phyloP scores from a whole-genome alignment of 352 stramenopile species.

The Phytopythium kandeliae region DNA sequence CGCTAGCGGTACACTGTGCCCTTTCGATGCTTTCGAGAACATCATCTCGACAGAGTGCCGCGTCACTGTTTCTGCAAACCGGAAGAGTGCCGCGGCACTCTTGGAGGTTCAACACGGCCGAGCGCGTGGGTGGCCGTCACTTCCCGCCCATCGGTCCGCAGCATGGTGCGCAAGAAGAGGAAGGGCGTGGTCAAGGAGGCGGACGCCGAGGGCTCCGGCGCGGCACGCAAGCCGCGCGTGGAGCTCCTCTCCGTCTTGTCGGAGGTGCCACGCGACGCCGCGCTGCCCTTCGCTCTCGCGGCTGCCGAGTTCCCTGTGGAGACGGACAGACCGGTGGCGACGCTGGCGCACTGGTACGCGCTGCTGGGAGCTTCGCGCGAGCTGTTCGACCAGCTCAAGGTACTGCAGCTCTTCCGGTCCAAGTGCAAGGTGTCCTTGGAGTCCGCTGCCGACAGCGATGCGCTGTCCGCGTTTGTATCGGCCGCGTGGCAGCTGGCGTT shows the following conservation, averaged over 20 bases:
- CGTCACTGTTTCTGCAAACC: too few relatives aligned
- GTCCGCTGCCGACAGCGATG: conserved; percentile 1
- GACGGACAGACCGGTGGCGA: conserved; percentile 6
- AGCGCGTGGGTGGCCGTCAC: too few relatives aligned
- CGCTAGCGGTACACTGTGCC: neutral
- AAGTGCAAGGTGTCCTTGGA: conserved; percentile 31
- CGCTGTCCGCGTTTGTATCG: conserved; percentile 11
- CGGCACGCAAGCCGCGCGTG: conserved; percentile 18
- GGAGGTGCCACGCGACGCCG: conserved; percentile 24
- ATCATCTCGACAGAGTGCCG: too few relatives aligned
- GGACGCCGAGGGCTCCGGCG: conserved; percentile 13
- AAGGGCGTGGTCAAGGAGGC: conserved; percentile 66
- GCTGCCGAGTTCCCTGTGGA: conserved; percentile 15
- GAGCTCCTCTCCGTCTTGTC: conserved; percentile 23
- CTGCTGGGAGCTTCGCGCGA: conserved; percentile 23
- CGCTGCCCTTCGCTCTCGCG: conserved; percentile 26
- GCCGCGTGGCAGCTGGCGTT: conserved; percentile 54
- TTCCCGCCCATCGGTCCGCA: neutral
- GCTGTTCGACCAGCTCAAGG: conserved; percentile 69
- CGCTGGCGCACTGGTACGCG: conserved; percentile 39
- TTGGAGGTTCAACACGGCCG: neutral
- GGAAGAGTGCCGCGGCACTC: neutral
- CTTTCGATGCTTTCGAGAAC: neutral
- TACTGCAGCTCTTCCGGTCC: conserved; percentile 66
- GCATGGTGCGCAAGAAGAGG: conserved; percentile 80